Evolutionary conservation across 768 basidiomycete genomes (phyloP), one percentile per base, ranked within the genome.

Genomic region (Amylocystis lapponica): DNA sequence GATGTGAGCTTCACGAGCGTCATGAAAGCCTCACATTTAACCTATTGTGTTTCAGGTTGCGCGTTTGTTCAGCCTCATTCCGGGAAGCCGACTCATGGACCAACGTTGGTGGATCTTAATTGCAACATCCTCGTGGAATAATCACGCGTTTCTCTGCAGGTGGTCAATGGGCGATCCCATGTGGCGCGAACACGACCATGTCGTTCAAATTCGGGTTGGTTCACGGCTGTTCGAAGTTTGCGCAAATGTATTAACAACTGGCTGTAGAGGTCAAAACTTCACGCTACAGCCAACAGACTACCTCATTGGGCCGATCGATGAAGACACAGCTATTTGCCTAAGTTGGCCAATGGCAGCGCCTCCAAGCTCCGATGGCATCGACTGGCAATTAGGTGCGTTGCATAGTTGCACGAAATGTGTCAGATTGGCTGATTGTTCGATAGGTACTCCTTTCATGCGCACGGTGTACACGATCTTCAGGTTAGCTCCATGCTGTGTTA

Each of bases 391-490:
- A 37, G 86, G 84, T 82, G 5, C 14, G 10, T 3, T 31, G 27
- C 21, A n/a, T 5, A 31, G 20, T 17, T n/a, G 27, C 38, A 12
- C n/a, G n/a, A n/a, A n/a, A n/a, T n/a, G n/a, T n/a, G n/a, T n/a
- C n/a, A n/a, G n/a, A n/a, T n/a, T n/a, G n/a, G n/a, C n/a, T 45
- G 17, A 23, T 12, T 38, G 14, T 16, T 17, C n/a, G 0, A 12
- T 42, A 82, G 83, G 83, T 17, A 59, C 74, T 1, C 70, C 81
- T 0, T 89, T 89, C 58, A 55, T 90, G 42, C 71, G 80, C 26
- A 85, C 83, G 2, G 85, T 89, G 0, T 90, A 89, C 58, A 81
- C 83, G 4, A 68, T 89, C 30, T 89, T 77, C 70, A 87, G 82
- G 86, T 83, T 49, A 47, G 57, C 42, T 43, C 39, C 26, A 19